Base-by-base conservation (phyloP, 108 stramenopile genomes). In the Fragilaria radians region DNA sequence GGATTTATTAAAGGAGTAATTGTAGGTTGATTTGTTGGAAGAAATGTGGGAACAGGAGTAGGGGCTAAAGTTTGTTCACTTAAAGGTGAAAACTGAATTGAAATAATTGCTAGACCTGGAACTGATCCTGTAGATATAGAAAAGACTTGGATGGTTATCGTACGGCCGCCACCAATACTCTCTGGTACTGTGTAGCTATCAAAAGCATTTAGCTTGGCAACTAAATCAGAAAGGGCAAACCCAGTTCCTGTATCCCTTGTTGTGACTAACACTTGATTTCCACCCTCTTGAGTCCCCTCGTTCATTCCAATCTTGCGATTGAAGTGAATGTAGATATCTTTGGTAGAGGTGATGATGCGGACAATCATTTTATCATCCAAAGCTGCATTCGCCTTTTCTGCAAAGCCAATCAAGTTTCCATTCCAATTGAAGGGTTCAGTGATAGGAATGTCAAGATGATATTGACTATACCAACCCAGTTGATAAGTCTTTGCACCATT, bases 401-500 rank as follows among this genome's bases (percentile, higher is more conserved):
- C 52, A 3, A 52, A 22, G 18, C 52, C 52, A 3, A 7, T 26
- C 3, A 52, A 26, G 17, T 52, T 23, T 25, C 52, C 52, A 4
- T 52, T 2, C 52, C 52, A 52, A 42, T 42, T 11, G 7, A 42
- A 11, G 1, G 25, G 2, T 1, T 52, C 1, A 18, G 22, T 1
- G 3, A 52, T 27, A 3, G 52, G 52, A 1, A 73, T 24, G 25
- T 32, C 34, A 26, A 63, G 27, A 23, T 33, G 33, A 26, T 71
- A 60, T 21, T 68, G 42, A 19, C 9, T 21, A 32, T 77, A 85
- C 84, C 80, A 85, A 27, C 80, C 80, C 24, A 79, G 62, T 53
- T 82, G 78, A 62, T 66, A 81, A 32, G 56, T 69, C 30, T 85
- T 81, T n/a, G 79, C 78, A 1, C 66, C 63, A 50, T 85, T 85